Evolutionary conservation across 345 rosid species (phyloP).

Genomic region (Syzygium aromaticum): DNA sequence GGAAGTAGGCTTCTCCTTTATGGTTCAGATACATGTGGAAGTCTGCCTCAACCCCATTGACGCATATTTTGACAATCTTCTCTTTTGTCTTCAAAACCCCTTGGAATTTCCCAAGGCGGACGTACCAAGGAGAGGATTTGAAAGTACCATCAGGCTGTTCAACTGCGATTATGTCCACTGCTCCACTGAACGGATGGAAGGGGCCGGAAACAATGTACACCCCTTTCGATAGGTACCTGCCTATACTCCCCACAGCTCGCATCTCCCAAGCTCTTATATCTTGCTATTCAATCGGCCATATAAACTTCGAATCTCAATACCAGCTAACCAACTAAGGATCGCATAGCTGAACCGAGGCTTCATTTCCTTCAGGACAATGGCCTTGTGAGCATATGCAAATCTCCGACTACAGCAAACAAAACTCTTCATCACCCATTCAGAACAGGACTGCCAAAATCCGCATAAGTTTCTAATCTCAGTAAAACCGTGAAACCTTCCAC

Average conservation of each 20-base stretch:
- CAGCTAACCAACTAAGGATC: not conserved
- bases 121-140: conserved; percentile 96
- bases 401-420: not conserved
- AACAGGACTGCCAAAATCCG: not conserved
- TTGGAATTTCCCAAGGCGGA: conserved; percentile 89
- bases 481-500: not conserved
- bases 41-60: conserved; percentile 58
- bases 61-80: conserved; percentile 51
- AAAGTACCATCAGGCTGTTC: conserved; percentile 91
- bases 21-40: conserved; percentile 77
- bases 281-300: not conserved
- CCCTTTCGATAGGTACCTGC: conserved; percentile 74
- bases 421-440: not conserved
- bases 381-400: not conserved
- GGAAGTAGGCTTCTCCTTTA: conserved; percentile 84
- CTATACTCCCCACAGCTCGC: conserved; percentile 82
- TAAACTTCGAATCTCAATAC: not conserved
- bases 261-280: conserved; percentile 15
- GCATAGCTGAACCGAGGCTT: not conserved
- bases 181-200: conserved; percentile 95
- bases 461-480: not conserved
- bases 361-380: not conserved
- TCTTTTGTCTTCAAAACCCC: conserved; percentile 77
- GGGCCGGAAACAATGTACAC: conserved; percentile 74
- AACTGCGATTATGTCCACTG: conserved; percentile 91